Base-by-base conservation (phyloP, 1,284 basidiomycete genomes). In the Fomitopsis pinicola region DNA sequence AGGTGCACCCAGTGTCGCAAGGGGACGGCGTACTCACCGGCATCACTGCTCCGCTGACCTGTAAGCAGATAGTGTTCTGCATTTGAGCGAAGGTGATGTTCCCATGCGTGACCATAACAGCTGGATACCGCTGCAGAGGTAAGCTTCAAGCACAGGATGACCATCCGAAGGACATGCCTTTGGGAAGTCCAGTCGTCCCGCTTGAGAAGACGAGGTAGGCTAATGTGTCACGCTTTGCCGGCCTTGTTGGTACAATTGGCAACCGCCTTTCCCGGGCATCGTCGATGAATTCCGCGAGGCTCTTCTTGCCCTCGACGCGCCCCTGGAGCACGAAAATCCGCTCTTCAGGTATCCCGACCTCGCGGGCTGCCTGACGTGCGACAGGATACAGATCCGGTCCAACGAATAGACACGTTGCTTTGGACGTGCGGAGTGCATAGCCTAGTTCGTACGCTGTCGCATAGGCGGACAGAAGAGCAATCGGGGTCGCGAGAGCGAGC, bases 121-220 rank as follows among this genome's bases (percentile, higher is more conserved):
- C 89, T 91, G 57, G 42, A 22, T 52, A 44, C n/a, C 46, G 22
- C 50, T 30, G 36, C 26, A 45, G 4, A 19, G 15, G 7, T 42
- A 3, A 59, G 33, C 8, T 26, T 10, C 28, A 4, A 44, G 35
- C 8, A 45, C 38, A 3, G 38, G 2, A 10, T 56, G 42, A 33
- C 30, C 56, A 42, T 35, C 5, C 15, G 58, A 17, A 17, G 17
- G 26, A 70, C 55, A 19, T 38, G 88, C 89, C 89, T 81, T 92
- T 92, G 0, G 90, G 89, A 3, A 86, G 73, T 2, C 90, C 90
- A 61, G 82, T 90, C 0, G 90, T 92, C 36, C 89, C 90, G 66
- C 89, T 92, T 0, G 89, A 92, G 68, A 91, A 91, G 0, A 88
- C 73, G 1, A 92, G 74, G 71, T 91, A 90, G 0, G 88, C 89